These are phyloP conservation scores for Dysphania ambrosioides DNA, from an alignment of 148 eudicot species.

Conservation along the genomic window DNA sequence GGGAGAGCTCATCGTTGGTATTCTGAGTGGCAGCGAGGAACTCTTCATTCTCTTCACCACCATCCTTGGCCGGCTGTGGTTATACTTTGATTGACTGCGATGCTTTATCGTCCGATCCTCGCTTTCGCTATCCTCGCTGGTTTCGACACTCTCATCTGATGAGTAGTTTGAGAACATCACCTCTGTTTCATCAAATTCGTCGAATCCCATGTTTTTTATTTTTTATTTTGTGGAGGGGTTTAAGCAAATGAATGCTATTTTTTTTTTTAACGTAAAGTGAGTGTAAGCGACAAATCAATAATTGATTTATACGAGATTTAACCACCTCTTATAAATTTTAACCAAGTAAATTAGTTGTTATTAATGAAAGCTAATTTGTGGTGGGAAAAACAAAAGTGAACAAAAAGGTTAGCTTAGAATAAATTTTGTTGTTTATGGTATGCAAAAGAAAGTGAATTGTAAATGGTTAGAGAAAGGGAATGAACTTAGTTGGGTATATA, in stretches of 20 bases:
- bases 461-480: too few relatives aligned
- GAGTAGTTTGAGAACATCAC: conserved; percentile 31
- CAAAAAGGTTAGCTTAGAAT: too few relatives aligned
- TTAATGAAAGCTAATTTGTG: too few relatives aligned
- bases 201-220: conserved; percentile 28
- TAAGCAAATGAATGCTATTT: not conserved
- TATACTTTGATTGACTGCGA: not conserved
- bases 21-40: conserved; percentile 18
- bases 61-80: not conserved
- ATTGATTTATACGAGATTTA: too few relatives aligned
- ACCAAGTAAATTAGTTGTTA: too few relatives aligned
- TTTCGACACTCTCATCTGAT: not conserved
- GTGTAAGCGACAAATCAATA: too few relatives aligned
- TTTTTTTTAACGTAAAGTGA: not conserved
- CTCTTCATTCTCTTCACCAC: conserved; percentile 6
- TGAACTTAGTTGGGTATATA: not conserved
- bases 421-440: too few relatives aligned
- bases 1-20: not conserved
- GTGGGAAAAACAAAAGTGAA: too few relatives aligned
- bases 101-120: not conserved
- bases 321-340: too few relatives aligned
- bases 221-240: not conserved
- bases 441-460: too few relatives aligned
- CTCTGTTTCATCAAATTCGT: conserved; percentile 44
- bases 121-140: not conserved